Conservation (phyloP, 768 basidiomycete genomes). For the Tulasnella sp. region DNA sequence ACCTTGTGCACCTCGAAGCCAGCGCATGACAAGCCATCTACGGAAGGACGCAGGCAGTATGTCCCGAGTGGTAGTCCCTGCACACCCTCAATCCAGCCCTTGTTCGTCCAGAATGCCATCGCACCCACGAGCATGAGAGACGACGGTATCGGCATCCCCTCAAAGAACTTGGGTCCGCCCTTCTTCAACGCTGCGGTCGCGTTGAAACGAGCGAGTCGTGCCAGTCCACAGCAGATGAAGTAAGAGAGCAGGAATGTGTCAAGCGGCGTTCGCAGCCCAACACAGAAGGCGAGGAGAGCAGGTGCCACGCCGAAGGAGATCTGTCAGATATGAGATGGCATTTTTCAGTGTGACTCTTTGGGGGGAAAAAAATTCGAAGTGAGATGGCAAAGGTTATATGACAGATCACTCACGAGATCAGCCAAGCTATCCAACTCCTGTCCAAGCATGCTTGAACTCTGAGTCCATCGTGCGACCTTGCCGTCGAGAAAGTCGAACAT, state of each 20-base stretch:
- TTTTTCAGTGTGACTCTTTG: not conserved
- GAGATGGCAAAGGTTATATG: not conserved
- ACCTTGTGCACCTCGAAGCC: slow-evolving; percentile 71
- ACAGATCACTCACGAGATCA: slow-evolving; percentile 57
- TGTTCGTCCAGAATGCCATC: slow-evolving; percentile 70
- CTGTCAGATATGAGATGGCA: slow-evolving; percentile 31
- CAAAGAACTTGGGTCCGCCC: slow-evolving; percentile 82
- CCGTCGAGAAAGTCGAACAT: slow-evolving; percentile 98
- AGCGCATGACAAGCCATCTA: slow-evolving; percentile 45
- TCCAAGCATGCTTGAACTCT: slow-evolving; percentile 87
- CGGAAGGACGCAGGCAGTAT: slow-evolving; percentile 57
- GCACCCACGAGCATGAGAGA: slow-evolving; percentile 68
- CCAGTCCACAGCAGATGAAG: slow-evolving; percentile 94
- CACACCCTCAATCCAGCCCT: slow-evolving; percentile 69
- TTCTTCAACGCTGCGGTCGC: slow-evolving; percentile 94
- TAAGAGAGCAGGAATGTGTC: slow-evolving; percentile 78
- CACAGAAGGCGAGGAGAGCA: slow-evolving; percentile 78
- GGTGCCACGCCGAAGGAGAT: slow-evolving; percentile 98
- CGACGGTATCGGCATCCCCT: slow-evolving; percentile 93
- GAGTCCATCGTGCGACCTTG: slow-evolving; percentile 95
- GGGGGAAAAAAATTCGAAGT: too few species aligned
- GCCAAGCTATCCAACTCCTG: slow-evolving; percentile 97
- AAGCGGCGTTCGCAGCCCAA: slow-evolving; percentile 83
- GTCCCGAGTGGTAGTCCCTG: slow-evolving; percentile 64
- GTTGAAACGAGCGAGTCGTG: slow-evolving; percentile 95